Evolutionary conservation across 2,329 filamentous ascomycete species (phyloP).

Genomic region (Xylariaceae sp.): DNA sequence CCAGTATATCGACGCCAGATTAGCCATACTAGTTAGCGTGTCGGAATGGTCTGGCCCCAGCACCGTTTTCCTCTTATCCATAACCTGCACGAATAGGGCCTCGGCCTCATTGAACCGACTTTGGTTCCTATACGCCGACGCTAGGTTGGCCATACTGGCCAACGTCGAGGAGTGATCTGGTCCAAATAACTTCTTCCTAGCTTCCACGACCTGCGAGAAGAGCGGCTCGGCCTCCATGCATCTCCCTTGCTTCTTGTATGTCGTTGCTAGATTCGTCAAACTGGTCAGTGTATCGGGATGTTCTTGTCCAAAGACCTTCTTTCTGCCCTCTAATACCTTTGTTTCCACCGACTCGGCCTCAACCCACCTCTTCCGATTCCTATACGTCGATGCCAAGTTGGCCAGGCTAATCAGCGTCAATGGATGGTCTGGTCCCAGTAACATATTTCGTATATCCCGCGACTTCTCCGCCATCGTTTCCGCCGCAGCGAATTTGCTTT

Average conservation of each 20-base stretch:
- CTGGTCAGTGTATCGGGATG: background rate
- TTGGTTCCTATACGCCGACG: background rate
- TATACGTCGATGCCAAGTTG: background rate
- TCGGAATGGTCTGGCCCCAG: background rate
- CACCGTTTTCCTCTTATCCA: background rate
- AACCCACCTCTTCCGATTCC: background rate
- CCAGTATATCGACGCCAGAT: background rate
- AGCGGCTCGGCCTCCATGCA: background rate
- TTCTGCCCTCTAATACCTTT: background rate
- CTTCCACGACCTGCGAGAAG: background rate
- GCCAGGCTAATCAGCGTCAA: background rate
- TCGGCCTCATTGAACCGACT: background rate
- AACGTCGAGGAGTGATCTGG: slow-evolving; percentile 3
- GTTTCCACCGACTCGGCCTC: background rate
- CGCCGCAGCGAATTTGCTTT: slow-evolving; percentile 1
- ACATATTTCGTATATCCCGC: background rate
- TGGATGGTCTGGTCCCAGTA: background rate
- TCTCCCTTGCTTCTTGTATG: background rate
- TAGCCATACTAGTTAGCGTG: background rate
- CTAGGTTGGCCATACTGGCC: background rate
- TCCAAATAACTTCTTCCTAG: background rate
- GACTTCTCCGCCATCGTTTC: slow-evolving; percentile 1
- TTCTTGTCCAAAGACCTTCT: background rate
- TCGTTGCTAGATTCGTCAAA: background rate
- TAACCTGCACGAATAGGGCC: background rate